Conservation (phyloP, 768 basidiomycete genomes). For the Lentinula detonsa region DNA sequence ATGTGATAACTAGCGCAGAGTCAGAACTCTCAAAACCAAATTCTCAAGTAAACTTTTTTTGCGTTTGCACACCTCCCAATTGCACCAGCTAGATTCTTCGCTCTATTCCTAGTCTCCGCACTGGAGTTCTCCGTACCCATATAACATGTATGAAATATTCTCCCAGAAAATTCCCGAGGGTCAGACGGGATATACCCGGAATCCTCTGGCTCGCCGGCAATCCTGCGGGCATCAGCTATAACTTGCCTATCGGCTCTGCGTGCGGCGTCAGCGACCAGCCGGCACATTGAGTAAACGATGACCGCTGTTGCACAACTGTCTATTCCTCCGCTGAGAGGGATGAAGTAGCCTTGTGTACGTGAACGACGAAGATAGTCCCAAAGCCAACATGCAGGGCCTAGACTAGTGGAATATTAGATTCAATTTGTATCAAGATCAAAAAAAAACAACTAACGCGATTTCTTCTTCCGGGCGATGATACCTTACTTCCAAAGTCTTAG, state of each 20-base stretch:
- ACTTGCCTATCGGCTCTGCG: constrained; percentile 73
- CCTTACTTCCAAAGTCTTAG: constrained; percentile 40
- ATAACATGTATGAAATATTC: constrained; percentile 96
- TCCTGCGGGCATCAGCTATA: constrained; percentile 85
- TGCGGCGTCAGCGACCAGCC: constrained; percentile 79
- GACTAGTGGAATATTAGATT: constrained; percentile 32
- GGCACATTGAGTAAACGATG: constrained; percentile 96
- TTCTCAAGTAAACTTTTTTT: background rate
- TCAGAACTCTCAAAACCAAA: background rate
- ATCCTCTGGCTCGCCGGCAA: constrained; percentile 75
- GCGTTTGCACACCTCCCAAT: constrained; percentile 70
- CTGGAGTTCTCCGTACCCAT: constrained; percentile 99
- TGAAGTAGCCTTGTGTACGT: constrained; percentile 88
- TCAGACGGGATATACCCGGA: constrained; percentile 84
- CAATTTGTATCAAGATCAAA: background rate
- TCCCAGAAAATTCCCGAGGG: constrained; percentile 75
- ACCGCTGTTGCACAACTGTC: constrained; percentile 96
- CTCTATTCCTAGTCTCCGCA: constrained; percentile 75
- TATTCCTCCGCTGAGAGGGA: constrained; percentile 61
- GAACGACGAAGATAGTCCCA: constrained; percentile 99
- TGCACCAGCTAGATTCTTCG: constrained; percentile 79
- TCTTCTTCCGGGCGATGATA: constrained; percentile 94
- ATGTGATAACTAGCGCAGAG: constrained; percentile 68
- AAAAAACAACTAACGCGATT: constrained; percentile 64
- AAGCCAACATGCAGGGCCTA: constrained; percentile 99